Evolutionary conservation across 106 monocot genomes (phyloP).

Genomic region (Apostasia ramifera): DNA sequence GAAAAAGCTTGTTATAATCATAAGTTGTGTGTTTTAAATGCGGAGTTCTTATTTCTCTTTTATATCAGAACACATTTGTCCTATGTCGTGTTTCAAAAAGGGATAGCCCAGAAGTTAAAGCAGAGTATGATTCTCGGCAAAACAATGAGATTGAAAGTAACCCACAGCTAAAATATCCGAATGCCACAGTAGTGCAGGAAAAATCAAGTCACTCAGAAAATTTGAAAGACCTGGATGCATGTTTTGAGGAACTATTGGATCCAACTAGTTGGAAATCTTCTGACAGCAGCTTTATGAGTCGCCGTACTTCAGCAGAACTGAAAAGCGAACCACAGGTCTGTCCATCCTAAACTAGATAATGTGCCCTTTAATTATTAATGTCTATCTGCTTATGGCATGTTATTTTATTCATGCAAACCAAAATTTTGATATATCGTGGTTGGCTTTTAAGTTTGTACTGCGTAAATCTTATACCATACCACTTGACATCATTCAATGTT

Average conservation of each 20-base stretch:
- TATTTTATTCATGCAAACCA: no score
- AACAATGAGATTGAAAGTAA: background rate
- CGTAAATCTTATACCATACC: no score
- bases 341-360: background rate
- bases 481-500: no score
- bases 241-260: conserved; percentile 46
- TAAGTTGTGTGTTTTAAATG: no score
- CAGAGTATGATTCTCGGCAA: conserved; percentile 6
- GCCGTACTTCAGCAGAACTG: conserved; percentile 12
- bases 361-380: no score
- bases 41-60: background rate
- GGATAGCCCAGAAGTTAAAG: conserved; percentile 25
- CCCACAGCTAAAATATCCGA: conserved; percentile 2
- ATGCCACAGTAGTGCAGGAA: conserved; percentile 1
- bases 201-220: conserved; percentile 16
- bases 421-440: no score
- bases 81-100: conserved; percentile 86
- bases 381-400: no score
- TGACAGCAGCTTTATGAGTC: conserved; percentile 16
- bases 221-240: conserved; percentile 29
- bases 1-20: no score
- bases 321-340: conserved; percentile 16
- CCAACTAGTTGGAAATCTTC: conserved; percentile 30
- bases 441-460: no score
- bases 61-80: conserved; percentile 60